Base-by-base conservation (phyloP, 495 filamentous ascomycete species). In the Beverwykella pulmonaria region DNA sequence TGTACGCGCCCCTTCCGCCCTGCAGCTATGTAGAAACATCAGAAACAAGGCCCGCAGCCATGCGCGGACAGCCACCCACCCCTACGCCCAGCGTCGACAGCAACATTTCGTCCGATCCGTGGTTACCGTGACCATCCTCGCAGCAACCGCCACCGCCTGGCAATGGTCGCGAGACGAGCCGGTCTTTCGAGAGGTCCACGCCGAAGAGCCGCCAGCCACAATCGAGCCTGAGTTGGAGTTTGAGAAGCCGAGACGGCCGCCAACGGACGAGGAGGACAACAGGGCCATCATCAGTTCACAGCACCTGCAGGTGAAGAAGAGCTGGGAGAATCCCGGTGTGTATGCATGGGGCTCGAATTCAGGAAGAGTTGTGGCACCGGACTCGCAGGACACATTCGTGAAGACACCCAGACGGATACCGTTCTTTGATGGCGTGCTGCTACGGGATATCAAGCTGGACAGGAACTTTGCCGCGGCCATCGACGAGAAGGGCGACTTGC, bases 341-440 rank as follows among this genome's bases (percentile, higher is more conserved):
- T 97, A 96, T 78, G 86, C 87, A 27, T 98, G 94, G 93, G 94
- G 94, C 17, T 90, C 88, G 1, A 98, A 98, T 72, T 82, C 79
- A n/a, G 90, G 93, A 41, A 80, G 82, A 58, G 93, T 97, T 2
- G 91, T 87, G 27, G 93, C 92, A 27, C 92, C 93, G 1, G 90
- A 89, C 63, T 94, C 89, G 5, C 82, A 88, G 44, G 92, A 96
- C 50, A 77, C 76, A 23, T 76, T 86, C 48, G 82, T 98, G 68
- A 96, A 95, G 75, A 86, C 82, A 0, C 93, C 94, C 10, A 83
- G 90, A 54, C 84, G 90, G 47, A 85, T 98, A 71, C 65, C 83
- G 5, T 96, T 87, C 74, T 98, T 98, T 73, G 87, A 97, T 67
- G 89, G 86, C n/a, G 83, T 87, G 73, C 77, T 97, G 26, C 79